Base-by-base conservation (phyloP, 2,329 filamentous ascomycete species). In the Hypoxylon sp. region DNA sequence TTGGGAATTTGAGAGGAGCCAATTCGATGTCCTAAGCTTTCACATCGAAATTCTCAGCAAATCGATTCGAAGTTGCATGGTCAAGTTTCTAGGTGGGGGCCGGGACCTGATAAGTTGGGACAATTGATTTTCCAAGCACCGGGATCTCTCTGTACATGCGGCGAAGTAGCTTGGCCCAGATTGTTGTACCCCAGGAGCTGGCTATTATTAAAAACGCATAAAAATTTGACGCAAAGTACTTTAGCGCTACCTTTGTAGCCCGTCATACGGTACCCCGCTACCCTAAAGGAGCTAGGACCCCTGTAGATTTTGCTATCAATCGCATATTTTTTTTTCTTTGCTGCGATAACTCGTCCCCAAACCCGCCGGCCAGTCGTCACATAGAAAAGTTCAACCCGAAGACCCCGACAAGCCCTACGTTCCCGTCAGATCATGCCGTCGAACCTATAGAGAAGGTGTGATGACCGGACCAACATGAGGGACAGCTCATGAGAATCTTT, bases 401-500 rank as follows among this genome's bases (percentile, higher is more conserved):
- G 54, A 54, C 25, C 35, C 49, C 37, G 61, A 61, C 11, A 58
- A 61, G 58, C n/a, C n/a, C 50, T 25, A 57, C 63, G 44, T 22
- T 31, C 55, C 30, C 56, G 31, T 44, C 57, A 67, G 40, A 49
- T 44, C 17, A 64, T 65, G 50, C 35, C 48, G 37, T 58, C 58
- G 48, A 66, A 7, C 48, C 59, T 27, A 53, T 73, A 74, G 51
- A 61, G 72, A 75, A 72, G 74, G 68, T 76, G 76, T 79, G 74
- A 76, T 78, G 76, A 76, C 72, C 68, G 66, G 73, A 76, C 72
- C 71, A 78, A 69, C 69, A 79, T 79, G 77, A 80, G 79, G 82
- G 84, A 82, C 81, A 83, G 80, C 86, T 82, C 85, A 89, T 89
- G 87, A 89, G 85, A 86, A 81, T 85, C 81, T 81, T 84, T 76